Base-by-base conservation (phyloP, 2,329 filamentous ascomycete genomes). In the Myriosclerotinia curreyana region DNA sequence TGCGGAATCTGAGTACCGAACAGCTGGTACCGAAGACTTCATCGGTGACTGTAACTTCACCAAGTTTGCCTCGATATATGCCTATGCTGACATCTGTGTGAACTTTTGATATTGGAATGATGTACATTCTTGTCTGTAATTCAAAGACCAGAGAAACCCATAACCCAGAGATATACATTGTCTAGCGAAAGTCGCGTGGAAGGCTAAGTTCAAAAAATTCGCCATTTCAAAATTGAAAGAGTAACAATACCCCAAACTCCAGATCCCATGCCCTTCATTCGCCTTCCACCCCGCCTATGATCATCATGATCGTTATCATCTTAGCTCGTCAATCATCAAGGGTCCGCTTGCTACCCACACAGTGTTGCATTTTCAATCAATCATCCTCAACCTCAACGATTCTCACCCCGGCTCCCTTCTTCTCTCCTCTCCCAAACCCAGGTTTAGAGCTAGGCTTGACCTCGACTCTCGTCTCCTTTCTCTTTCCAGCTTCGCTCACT, bases 401-500 rank as follows among this genome's bases (percentile, higher is more conserved):
- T 66, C 62, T 67, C 63, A 46, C 64, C 60, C 53, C 66, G 60
- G 12, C 65, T 66, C 49, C 61, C 59, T 53, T 55, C 62, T 63
- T 73, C 71, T 46, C 71, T 20, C 65, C 72, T 71, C 15, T 71
- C 66, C 34, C 62, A 65, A 64, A 64, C 22, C 28, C 3, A 7
- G 44, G n/a, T 17, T 34, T 17, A 7, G 54, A 11, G 17, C 65
- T 62, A 40, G 15, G 64, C 68, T 28, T 69, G 67, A 51, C 65
- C 69, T n/a, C 67, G 69, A 60, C 66, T 67, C 61, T 70, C 69
- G 62, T 66, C 66, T 3, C 75, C 67, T 82, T 83, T 70, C 85
- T 79, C 74, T 85, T 84, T 73, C 89, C 88, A 22, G 86, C 83
- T 71, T 95, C 91, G 0, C 82, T 82, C 5, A 95, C 86, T 62